A percentile compares a stretch with the other conserved stretches of the same genome.
These are phyloP conservation scores for Gliomastix tumulicola DNA, from an alignment of 2,329 filamentous ascomycete species.

Conservation along the genomic window DNA sequence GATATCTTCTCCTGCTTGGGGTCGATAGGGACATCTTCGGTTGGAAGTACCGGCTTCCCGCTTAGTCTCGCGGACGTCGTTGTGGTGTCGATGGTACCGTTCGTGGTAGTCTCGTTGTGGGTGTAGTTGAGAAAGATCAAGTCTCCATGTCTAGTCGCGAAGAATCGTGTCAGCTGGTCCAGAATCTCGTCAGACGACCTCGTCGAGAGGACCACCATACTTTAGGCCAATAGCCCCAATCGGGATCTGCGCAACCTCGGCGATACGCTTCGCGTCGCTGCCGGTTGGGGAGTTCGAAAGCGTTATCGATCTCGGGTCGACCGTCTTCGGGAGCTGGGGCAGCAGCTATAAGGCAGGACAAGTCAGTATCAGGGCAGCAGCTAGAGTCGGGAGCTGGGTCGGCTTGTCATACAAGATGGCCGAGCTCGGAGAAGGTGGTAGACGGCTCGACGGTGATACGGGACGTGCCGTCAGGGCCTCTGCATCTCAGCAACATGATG, in stretches of 20 bases:
- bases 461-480: constrained; percentile 89
- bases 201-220: constrained; percentile 36
- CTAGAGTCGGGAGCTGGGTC: neutral
- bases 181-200: too few relatives aligned
- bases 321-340: constrained; percentile 51
- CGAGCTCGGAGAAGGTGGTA: constrained; percentile 62
- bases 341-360: constrained; percentile 40
- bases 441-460: constrained; percentile 71
- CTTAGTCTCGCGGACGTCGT: constrained; percentile 64
- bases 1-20: constrained; percentile 56
- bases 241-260: constrained; percentile 48
- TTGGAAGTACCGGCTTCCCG: constrained; percentile 64
- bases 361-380: constrained; percentile 8
- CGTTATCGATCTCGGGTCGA: constrained; percentile 52
- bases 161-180: too few relatives aligned
- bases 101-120: constrained; percentile 37
- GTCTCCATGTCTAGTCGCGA: constrained; percentile 78
- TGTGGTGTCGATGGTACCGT: constrained; percentile 27
- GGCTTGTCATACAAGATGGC: neutral
- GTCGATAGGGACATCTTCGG: constrained; percentile 59
- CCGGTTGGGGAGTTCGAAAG: constrained; percentile 55
- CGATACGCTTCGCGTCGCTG: constrained; percentile 50
- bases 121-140: constrained; percentile 82
- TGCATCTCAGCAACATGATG: constrained; percentile 76
- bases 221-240: constrained; percentile 54